A percentile compares a stretch with the other conserved stretches of the same genome.
These are phyloP conservation scores for Pythium folliculosum DNA, from an alignment of 352 stramenopile species.

Conservation along the genomic window DNA sequence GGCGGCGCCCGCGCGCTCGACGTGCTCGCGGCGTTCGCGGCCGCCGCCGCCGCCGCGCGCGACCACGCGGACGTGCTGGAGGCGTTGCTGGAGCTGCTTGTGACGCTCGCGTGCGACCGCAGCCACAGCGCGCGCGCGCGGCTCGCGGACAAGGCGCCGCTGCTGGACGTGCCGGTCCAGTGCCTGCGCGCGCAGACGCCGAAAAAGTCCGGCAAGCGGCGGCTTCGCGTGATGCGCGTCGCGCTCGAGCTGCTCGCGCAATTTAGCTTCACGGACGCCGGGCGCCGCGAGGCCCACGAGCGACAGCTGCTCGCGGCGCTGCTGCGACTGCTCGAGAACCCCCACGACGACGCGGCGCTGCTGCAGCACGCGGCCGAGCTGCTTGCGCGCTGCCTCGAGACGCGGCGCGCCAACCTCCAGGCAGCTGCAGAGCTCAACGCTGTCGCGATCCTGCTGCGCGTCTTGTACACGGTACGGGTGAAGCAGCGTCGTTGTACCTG, in stretches of 20 bases:
- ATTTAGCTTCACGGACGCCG: constrained; percentile 22
- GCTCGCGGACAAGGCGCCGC: constrained; percentile 10
- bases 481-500: not conserved
- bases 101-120: constrained; percentile 36
- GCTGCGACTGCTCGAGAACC: constrained; percentile 35
- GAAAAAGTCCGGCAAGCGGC: constrained; percentile 35
- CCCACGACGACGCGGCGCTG: constrained; percentile 36
- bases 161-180: constrained; percentile 34
- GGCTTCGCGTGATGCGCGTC: constrained; percentile 41
- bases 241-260: constrained; percentile 49
- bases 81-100: constrained; percentile 50
- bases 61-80: constrained; percentile 26
- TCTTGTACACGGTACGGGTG: constrained; percentile 35
- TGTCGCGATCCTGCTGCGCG: constrained; percentile 35
- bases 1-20: constrained; percentile 30
- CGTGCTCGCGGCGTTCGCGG: constrained; percentile 27
- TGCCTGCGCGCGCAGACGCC: constrained; percentile 19
- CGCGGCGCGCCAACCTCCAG: constrained; percentile 33
- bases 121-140: constrained; percentile 4
- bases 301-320: constrained; percentile 22
- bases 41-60: constrained; percentile 15
- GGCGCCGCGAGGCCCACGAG: constrained; percentile 6
- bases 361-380: constrained; percentile 43
- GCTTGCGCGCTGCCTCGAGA: constrained; percentile 40
- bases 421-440: constrained; percentile 34